A percentile compares a stretch with the other conserved stretches of the same genome.
These are phyloP conservation scores for Pestalotiopsis sp. DNA, from an alignment of 2,329 filamentous ascomycete genomes.

Conservation along the genomic window DNA sequence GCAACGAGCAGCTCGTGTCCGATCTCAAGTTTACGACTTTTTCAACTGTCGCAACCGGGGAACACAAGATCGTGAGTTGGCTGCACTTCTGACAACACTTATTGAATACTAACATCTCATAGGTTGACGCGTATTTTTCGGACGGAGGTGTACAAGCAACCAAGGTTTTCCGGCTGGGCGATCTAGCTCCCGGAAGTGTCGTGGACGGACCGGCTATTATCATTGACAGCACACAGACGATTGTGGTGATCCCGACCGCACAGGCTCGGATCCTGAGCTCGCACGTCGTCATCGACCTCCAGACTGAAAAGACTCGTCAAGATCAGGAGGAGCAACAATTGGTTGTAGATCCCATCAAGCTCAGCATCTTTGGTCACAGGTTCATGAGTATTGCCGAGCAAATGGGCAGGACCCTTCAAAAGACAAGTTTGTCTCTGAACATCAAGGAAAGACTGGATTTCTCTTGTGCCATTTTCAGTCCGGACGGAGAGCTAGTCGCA, in stretches of 20 bases:
- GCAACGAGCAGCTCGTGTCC: constrained; percentile 24
- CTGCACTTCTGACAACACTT: background rate
- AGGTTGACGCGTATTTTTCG: constrained; percentile 23
- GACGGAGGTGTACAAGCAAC: constrained; percentile 22
- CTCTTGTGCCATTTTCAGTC: constrained; percentile 76
- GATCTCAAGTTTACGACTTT: constrained; percentile 20
- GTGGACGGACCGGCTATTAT: constrained; percentile 25
- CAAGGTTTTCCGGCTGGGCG: constrained; percentile 22
- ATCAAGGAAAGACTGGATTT: constrained; percentile 82
- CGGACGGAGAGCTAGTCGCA: constrained; percentile 70
- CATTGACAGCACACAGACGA: constrained; percentile 26
- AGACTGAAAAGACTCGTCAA: constrained; percentile 49
- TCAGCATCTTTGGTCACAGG: constrained; percentile 76
- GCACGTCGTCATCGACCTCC: constrained; percentile 38
- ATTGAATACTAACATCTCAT: constrained; percentile 12
- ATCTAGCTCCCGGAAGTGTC: constrained; percentile 18
- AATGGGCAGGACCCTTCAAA: constrained; percentile 79
- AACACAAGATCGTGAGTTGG: constrained; percentile 8
- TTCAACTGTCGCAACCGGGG: constrained; percentile 10
- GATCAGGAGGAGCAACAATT: constrained; percentile 42
- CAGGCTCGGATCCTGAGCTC: constrained; percentile 36
- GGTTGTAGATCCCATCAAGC: constrained; percentile 71
- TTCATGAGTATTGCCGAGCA: constrained; percentile 87
- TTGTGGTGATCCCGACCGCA: constrained; percentile 39
- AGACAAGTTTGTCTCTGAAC: constrained; percentile 75